Conservation (phyloP, 768 basidiomycete species). For the Phanerochaete sordida region DNA sequence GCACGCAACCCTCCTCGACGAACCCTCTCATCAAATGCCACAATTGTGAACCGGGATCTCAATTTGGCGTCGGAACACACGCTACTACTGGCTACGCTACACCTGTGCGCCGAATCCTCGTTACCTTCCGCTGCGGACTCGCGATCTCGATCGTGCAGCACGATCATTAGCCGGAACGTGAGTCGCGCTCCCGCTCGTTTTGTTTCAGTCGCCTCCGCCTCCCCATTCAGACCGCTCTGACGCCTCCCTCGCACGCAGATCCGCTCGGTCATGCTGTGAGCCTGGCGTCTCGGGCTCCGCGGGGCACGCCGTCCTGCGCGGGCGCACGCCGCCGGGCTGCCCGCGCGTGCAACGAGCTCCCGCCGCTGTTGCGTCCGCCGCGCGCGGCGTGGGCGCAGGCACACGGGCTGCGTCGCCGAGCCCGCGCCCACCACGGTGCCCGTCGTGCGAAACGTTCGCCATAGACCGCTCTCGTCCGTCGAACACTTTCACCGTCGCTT, state of each 20-base stretch:
- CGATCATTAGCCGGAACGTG: constrained; percentile 70
- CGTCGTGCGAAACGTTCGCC: too few relatives aligned
- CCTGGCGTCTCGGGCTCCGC: not conserved
- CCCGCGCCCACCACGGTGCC: too few relatives aligned
- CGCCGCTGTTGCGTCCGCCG: not conserved
- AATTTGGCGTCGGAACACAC: not conserved
- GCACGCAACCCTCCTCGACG: constrained; percentile 13
- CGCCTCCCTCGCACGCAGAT: constrained; percentile 29
- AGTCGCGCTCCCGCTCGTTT: constrained; percentile 30
- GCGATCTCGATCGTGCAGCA: constrained; percentile 33
- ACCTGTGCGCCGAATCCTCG: constrained; percentile 5
- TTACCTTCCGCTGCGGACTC: not conserved
- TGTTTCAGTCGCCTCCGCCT: not conserved
- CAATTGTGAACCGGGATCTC: not conserved
- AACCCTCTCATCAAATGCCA: constrained; percentile 12
- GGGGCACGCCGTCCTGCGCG: not conserved
- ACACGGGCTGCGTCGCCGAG: too few relatives aligned
- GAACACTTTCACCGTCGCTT: not conserved
- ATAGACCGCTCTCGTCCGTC: not conserved
- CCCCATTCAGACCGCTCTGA: not conserved
- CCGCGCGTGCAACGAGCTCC: not conserved
- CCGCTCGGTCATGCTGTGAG: constrained; percentile 46
- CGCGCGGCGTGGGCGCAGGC: not conserved
- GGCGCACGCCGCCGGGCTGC: not conserved
- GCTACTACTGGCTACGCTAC: too few relatives aligned